Evolutionary conservation across 371 early-diverging fungal genomes (phyloP), one percentile per base, ranked within the genome.

Genomic region (Mortierella sp.): DNA sequence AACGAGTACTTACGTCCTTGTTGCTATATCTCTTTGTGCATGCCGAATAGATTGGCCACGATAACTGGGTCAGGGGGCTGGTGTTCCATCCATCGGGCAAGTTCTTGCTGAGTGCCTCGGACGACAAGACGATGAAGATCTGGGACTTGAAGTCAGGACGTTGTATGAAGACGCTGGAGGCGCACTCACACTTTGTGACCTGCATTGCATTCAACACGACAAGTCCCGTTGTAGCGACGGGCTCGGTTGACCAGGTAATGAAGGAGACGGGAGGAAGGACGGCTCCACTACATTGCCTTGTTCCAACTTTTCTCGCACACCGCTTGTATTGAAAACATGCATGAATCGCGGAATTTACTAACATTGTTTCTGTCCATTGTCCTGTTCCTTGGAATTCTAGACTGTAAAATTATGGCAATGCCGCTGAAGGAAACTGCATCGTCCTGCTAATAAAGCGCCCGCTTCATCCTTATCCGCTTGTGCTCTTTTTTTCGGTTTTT

Each of bases 11-110:
- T 46, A 61, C 24, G n/a, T n/a, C 46, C 21, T 48, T 69, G 50
- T 14, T 16, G 3, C 16, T 11, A 28, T 78, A 28, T 61, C 37
- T 53, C 50, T 19, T 64, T 21, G 34, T 51, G n/a, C 50, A 46
- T 74, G 21, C n/a, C 37, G 40, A 37, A 1, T 87, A 95, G 95
- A 88, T 90, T 57, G 98, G 98, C 5, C 98, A 98, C 78, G 98
- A 98, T 79, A 98, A 97, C 84, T 98, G 98, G 98, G 95, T 98
- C 19, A 93, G 98, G 46, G 95, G 93, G 24, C 79, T 98, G 46
- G 92, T 92, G 16, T 92, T 97, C 78, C 96, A 96, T 77, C 95
- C 98, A 0, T 92, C 91, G 50, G 96, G 96, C 64, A 94, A 94
- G 81, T 95, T 91, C 79, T 77, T 98, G 24, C 82, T 98, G 16